Conservation (phyloP, 805 yeast species). For the Komagataella phaffii region DNA sequence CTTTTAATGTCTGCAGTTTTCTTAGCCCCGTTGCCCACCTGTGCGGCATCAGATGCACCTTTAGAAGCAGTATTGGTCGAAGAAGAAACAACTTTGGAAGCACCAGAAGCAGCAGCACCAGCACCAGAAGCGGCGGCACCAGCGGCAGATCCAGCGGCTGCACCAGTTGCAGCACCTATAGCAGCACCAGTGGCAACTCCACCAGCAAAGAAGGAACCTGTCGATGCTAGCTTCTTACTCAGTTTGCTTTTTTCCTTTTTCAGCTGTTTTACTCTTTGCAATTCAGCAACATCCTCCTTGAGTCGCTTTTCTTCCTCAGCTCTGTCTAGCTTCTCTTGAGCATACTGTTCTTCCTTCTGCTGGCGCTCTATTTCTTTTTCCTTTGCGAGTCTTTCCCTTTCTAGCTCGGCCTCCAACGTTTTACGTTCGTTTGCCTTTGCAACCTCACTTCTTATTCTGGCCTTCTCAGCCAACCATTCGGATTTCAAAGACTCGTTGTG, state of each 20-base stretch:
- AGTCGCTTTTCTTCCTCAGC: conserved; percentile 12
- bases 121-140: neutral
- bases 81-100: conserved; percentile 4
- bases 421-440: conserved; percentile 32
- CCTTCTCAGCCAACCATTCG: conserved; percentile 32
- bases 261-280: conserved; percentile 20
- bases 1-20: neutral
- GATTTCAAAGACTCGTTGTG: conserved; percentile 26
- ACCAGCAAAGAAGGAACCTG: conserved; percentile 6
- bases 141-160: conserved; percentile 7
- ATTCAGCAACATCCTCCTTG: conserved; percentile 17
- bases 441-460: conserved; percentile 26
- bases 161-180: conserved; percentile 9
- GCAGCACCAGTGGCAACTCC: conserved; percentile 8
- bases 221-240: conserved; percentile 14
- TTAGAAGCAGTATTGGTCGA: conserved; percentile 2
- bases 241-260: conserved; percentile 21
- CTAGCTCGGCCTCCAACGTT: conserved; percentile 23
- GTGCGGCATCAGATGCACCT: neutral
- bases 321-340: conserved; percentile 8
- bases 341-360: conserved; percentile 9
- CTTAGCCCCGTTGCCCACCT: neutral
- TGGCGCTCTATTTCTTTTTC: conserved; percentile 15
- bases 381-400: conserved; percentile 25
- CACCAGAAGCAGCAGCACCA: neutral